Conservation (phyloP, 2,329 filamentous ascomycete genomes). For the Epichloe elymi region DNA sequence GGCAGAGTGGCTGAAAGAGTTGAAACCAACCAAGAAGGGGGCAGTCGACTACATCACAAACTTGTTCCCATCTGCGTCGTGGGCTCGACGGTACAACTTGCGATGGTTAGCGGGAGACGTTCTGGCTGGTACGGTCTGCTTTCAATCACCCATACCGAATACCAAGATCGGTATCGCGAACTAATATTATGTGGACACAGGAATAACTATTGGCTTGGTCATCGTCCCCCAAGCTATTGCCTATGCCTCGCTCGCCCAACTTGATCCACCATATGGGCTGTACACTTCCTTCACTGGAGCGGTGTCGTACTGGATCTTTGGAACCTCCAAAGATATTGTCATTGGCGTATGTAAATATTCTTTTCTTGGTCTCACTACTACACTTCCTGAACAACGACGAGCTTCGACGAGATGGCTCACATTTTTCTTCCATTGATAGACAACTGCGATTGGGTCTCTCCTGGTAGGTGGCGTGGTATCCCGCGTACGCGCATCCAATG, state of each 20-base stretch:
- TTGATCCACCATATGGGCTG: slow-evolving; percentile 57
- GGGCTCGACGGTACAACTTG: slow-evolving; percentile 58
- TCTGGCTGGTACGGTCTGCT: slow-evolving; percentile 44
- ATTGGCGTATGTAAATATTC: slow-evolving; percentile 40
- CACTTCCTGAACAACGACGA: too few species aligned
- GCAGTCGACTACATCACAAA: slow-evolving; percentile 34
- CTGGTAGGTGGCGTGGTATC: slow-evolving; percentile 34
- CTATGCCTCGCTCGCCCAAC: slow-evolving; percentile 57
- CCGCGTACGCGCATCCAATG: slow-evolving; percentile 23
- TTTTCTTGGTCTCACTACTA: neutral
- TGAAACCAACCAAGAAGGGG: slow-evolving; percentile 35
- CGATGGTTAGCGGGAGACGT: slow-evolving; percentile 63
- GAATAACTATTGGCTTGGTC: slow-evolving; percentile 45
- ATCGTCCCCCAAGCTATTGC: slow-evolving; percentile 73
- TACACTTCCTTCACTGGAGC: slow-evolving; percentile 78
- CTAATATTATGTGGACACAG: slow-evolving; percentile 6
- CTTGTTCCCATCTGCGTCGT: slow-evolving; percentile 53
- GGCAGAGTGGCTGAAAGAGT: slow-evolving; percentile 44
- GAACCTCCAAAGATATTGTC: slow-evolving; percentile 74
- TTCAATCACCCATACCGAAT: too few species aligned
- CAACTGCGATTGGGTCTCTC: slow-evolving; percentile 37
- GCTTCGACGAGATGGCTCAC: neutral
- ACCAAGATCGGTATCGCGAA: too few species aligned
- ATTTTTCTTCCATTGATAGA: slow-evolving; percentile 28
- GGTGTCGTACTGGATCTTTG: slow-evolving; percentile 71